Conservation (phyloP, 2,329 filamentous ascomycete genomes). For the Chrysoporthe cubensis region DNA sequence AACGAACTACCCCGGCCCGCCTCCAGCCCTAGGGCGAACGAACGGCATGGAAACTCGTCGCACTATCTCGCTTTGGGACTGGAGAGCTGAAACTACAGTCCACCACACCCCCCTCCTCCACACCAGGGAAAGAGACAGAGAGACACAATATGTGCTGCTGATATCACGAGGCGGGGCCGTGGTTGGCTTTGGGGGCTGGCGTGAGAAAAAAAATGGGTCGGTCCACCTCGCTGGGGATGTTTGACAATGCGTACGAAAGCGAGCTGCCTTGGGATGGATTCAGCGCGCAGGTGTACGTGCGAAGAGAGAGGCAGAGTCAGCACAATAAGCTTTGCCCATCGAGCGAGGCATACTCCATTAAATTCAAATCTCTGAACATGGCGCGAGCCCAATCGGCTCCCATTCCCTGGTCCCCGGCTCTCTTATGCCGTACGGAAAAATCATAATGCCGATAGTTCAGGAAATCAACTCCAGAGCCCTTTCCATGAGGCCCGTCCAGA, state of each 20-base stretch:
- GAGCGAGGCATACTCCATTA: too few species aligned
- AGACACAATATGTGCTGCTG: background rate
- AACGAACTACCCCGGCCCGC: too few species aligned
- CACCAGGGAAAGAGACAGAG: background rate
- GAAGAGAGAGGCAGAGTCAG: background rate
- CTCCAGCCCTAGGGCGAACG: background rate
- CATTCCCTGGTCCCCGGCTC: background rate
- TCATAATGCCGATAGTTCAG: background rate
- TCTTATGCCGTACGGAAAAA: too few species aligned
- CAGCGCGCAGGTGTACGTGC: too few species aligned
- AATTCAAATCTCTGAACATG: background rate
- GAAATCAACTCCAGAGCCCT: background rate
- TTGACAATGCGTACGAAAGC: background rate
- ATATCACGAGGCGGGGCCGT: background rate
- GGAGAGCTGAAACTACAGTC: conserved; percentile 12
- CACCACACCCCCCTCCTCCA: background rate
- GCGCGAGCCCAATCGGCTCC: background rate
- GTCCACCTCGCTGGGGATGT: background rate
- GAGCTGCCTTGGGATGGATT: too few species aligned
- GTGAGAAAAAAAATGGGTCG: background rate
- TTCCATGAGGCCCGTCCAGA: background rate
- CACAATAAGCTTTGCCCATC: too few species aligned
- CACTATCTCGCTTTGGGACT: conserved; percentile 4
- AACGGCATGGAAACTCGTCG: background rate
- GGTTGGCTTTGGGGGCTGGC: background rate